A percentile compares a stretch with the other conserved stretches of the same genome.
Conservation (phyloP, 106 monocot species). For the Chionographis japonica region DNA sequence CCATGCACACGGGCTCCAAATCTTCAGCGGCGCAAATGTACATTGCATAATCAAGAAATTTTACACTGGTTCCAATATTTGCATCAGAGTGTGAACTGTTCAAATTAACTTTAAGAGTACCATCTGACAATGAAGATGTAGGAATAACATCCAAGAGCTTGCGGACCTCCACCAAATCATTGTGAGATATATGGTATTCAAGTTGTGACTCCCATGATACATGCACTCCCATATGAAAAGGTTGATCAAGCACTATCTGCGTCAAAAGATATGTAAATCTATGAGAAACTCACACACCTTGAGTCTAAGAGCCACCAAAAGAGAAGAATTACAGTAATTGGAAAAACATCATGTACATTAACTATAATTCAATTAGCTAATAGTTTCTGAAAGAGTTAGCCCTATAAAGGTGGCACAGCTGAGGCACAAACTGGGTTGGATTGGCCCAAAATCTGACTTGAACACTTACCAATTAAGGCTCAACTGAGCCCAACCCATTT, state of each 20-base stretch:
- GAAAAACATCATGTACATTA: too few relatives aligned
- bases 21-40: slow-evolving; percentile 49
- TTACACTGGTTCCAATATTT: slow-evolving; percentile 7
- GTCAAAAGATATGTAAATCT: slow-evolving; percentile 11
- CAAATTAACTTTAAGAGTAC: slow-evolving; percentile 53
- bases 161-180: slow-evolving; percentile 48
- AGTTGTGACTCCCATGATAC: slow-evolving; percentile 83
- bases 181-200: slow-evolving; percentile 66
- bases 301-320: too few relatives aligned
- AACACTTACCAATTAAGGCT: too few relatives aligned
- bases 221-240: slow-evolving; percentile 33
- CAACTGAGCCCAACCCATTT: too few relatives aligned
- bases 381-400: too few relatives aligned
- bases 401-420: too few relatives aligned
- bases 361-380: too few relatives aligned
- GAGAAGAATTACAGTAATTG: too few relatives aligned
- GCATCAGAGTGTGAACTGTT: slow-evolving; percentile 21
- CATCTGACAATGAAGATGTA: slow-evolving; percentile 37
- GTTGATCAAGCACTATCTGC: slow-evolving; percentile 88
- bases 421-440: too few relatives aligned
- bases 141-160: slow-evolving; percentile 67
- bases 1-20: slow-evolving; percentile 54
- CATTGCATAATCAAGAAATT: slow-evolving; percentile 22
- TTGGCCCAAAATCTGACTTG: too few relatives aligned
- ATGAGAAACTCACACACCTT: too few relatives aligned